These are phyloP conservation scores for Postia placenta DNA, from an alignment of 768 basidiomycete species.

Conservation along the genomic window DNA sequence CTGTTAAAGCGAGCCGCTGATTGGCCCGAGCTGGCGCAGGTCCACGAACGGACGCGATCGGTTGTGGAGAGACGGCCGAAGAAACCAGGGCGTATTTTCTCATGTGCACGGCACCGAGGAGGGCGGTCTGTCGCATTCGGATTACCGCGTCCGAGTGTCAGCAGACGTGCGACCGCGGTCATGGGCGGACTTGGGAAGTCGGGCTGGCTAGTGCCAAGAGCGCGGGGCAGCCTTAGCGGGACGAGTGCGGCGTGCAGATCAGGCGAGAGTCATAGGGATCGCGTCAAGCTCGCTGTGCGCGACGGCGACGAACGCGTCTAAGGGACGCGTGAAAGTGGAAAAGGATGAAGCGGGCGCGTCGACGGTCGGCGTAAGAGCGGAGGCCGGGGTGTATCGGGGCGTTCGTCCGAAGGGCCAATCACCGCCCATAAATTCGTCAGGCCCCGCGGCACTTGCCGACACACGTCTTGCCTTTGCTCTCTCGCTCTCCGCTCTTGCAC, in stretches of 20 bases:
- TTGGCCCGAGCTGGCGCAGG: not conserved
- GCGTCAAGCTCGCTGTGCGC: not conserved
- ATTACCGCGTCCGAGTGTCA: not conserved
- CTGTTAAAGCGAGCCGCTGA: not conserved
- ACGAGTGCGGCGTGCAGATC: not conserved
- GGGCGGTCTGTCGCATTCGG: not conserved
- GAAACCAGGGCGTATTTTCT: not conserved
- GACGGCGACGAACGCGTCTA: not conserved
- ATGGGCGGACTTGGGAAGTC: no score
- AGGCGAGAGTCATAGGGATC: not conserved
- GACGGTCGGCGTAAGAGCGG: slow-evolving; percentile 5
- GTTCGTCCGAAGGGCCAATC: slow-evolving; percentile 21
- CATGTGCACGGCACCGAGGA: not conserved
- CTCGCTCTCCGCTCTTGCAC: slow-evolving; percentile 13
- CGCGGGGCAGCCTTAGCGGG: not conserved
- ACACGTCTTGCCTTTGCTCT: slow-evolving; percentile 16
- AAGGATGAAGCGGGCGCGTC: not conserved
- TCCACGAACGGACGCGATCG: not conserved
- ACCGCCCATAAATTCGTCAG: slow-evolving; percentile 22
- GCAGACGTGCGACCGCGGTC: no score
- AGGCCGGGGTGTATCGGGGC: slow-evolving; percentile 15
- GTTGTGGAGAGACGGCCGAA: not conserved
- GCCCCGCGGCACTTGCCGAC: slow-evolving; percentile 17
- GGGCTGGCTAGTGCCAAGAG: not conserved
- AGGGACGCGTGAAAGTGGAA: not conserved